These are phyloP conservation scores for Penicillium hesseltinei DNA, from an alignment of 2,329 filamentous ascomycete genomes.

Conservation along the genomic window DNA sequence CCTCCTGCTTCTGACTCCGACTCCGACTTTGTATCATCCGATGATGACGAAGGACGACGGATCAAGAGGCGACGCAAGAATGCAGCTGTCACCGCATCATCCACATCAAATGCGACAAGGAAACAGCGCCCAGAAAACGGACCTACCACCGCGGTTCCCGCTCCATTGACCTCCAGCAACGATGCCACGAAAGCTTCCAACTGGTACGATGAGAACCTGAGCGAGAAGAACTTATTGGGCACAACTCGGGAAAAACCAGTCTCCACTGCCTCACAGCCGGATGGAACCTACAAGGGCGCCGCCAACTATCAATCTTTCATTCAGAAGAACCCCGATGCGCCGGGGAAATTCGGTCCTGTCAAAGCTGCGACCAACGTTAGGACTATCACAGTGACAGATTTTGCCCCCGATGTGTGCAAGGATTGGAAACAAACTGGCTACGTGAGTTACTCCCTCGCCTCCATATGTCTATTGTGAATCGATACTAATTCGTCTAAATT, in stretches of 20 bases:
- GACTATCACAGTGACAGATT: slow-evolving; percentile 87
- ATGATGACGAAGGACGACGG: slow-evolving; percentile 71
- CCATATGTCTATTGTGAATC: slow-evolving; percentile 50
- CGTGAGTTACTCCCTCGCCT: slow-evolving; percentile 6
- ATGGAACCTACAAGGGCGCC: slow-evolving; percentile 74
- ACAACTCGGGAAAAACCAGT: slow-evolving; percentile 24
- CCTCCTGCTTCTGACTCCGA: slow-evolving; percentile 60
- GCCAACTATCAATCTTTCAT: slow-evolving; percentile 73
- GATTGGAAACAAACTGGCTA: slow-evolving; percentile 80
- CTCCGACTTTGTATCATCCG: slow-evolving; percentile 68
- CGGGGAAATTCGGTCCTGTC: slow-evolving; percentile 73
- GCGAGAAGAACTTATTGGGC: slow-evolving; percentile 48
- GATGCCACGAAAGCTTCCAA: slow-evolving; percentile 87
- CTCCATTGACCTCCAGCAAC: slow-evolving; percentile 64
- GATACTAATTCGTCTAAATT: slow-evolving; percentile 43
- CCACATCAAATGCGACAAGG: slow-evolving; percentile 38
- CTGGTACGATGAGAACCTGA: slow-evolving; percentile 75
- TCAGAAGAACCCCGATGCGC: slow-evolving; percentile 74
- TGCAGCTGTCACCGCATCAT: slow-evolving; percentile 65
- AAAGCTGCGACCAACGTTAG: slow-evolving; percentile 85
- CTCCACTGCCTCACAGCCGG: slow-evolving; percentile 33
- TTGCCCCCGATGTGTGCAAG: slow-evolving; percentile 90
- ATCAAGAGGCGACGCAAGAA: slow-evolving; percentile 77
- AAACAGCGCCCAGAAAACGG: slow-evolving; percentile 49
- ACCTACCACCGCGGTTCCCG: slow-evolving; percentile 62